Evolutionary conservation across 441 rosid genomes (phyloP), one percentile per base, ranked within the genome.

Genomic region (Populus hybrid): DNA sequence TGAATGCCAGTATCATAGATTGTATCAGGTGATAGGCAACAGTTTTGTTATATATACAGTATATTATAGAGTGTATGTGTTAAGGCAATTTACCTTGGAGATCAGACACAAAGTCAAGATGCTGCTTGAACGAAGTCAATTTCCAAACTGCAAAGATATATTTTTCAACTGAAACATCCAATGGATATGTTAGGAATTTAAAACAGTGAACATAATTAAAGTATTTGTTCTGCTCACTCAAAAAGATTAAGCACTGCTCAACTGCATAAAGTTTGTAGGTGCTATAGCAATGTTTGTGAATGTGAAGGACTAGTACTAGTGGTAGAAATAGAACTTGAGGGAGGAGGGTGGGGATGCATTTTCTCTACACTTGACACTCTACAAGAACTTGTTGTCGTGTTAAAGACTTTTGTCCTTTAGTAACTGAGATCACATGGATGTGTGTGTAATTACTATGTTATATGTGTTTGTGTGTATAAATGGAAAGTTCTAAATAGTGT

Each of bases 1-100:
- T 76, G 65, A 30, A 72, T 81, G 65, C 65, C 50, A 32, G 71
- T 53, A 38, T 53, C 59, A 61, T 23, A 18, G 64, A 28, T 34
- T 83, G 61, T 73, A 57, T 74, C 64, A 57, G 74, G 76, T 77
- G 34, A 64, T 57, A 46, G 36, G 75, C 38, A n/a, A 16, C 40
- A 66, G 30, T 50, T 19, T 26, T 76, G 35, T 35, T 12, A 18
- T 24, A 23, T 5, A 32, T 11, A 19, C 71, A 67, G 21, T 21
- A n/a, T 50, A 7, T 24, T n/a, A 21, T 1, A 16, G 50, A 40
- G 61, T 30, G 32, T 30, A 30, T 30, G 32, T 30, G 32, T 30
- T 30, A 30, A 30, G 69, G 36, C 61, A 53, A 53, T 53, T 53
- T 76, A 12, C n/a, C 63, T 7, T 50, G 14, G 42, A 23, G 61